Conservation (phyloP, 2,329 filamentous ascomycete genomes). For the Trichoderma sp. region DNA sequence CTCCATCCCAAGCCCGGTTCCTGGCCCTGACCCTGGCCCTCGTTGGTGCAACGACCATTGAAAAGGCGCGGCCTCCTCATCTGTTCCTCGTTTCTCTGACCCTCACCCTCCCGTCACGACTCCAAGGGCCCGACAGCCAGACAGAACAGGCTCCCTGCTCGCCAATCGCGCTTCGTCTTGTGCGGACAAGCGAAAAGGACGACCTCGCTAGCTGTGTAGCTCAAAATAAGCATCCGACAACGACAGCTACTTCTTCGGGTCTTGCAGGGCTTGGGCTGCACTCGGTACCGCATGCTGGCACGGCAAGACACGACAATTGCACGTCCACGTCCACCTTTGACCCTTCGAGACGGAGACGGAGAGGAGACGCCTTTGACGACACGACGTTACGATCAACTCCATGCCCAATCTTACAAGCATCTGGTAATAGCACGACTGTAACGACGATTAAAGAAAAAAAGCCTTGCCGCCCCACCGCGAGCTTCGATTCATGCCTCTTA, state of each 20-base stretch:
- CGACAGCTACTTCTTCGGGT: slow-evolving; percentile 2
- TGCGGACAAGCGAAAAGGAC: slow-evolving; percentile 26
- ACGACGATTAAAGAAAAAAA: slow-evolving; percentile 36
- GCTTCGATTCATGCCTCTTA: slow-evolving; percentile 24
- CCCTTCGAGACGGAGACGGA: slow-evolving; percentile 9
- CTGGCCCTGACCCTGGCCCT: slow-evolving; percentile 28
- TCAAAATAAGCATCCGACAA: background rate
- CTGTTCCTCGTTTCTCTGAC: slow-evolving; percentile 37
- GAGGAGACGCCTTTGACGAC: slow-evolving; percentile 8
- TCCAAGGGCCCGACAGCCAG: slow-evolving; percentile 30
- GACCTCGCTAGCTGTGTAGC: slow-evolving; percentile 3
- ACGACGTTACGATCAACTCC: slow-evolving; percentile 9
- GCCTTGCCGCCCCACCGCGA: slow-evolving; percentile 30
- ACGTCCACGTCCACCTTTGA: background rate
- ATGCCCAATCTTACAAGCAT: slow-evolving; percentile 29
- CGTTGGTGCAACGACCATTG: slow-evolving; percentile 38
- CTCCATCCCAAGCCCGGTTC: slow-evolving; percentile 36
- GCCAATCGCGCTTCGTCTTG: slow-evolving; percentile 29
- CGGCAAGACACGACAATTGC: slow-evolving; percentile 28
- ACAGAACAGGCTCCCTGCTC: slow-evolving; percentile 27
- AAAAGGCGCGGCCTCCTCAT: slow-evolving; percentile 47
- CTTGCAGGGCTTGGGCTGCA: slow-evolving; percentile 19
- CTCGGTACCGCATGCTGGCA: slow-evolving; percentile 20
- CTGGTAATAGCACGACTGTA: slow-evolving; percentile 39
- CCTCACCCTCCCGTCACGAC: slow-evolving; percentile 38